Percentiles rank a stretch among this genome's conserved stretches.
Evolutionary conservation across 140 eudicot species (phyloP).

Genomic region (Artemisia princeps): DNA sequence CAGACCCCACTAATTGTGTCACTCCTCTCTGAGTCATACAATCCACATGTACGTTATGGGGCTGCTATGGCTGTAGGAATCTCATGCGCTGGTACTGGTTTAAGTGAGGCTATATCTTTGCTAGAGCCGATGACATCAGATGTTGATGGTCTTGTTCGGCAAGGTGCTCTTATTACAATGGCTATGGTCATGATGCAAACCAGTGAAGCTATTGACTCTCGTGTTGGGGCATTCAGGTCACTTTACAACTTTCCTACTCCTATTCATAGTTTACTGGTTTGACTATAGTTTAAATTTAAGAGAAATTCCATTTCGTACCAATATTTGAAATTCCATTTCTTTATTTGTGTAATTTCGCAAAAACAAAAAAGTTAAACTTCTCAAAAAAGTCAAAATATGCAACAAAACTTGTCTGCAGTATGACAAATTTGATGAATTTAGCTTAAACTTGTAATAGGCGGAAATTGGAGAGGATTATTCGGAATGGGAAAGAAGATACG

Average conservation of each 20-base stretch:
- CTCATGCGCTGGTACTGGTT: constrained; percentile 94
- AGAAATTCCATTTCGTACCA: no score
- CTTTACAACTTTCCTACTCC: not conserved
- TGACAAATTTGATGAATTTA: not conserved
- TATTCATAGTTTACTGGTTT: not conserved
- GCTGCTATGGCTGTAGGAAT: constrained; percentile 97
- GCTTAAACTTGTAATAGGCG: constrained; percentile 33
- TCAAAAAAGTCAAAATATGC: no score
- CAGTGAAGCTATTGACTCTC: constrained; percentile 89
- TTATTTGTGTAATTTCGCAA: no score
- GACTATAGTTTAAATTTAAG: no score
- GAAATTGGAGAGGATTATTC: constrained; percentile 77
- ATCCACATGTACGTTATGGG: constrained; percentile 96
- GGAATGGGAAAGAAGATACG: constrained; percentile 84
- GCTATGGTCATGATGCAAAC: constrained; percentile 98
- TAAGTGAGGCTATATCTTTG: constrained; percentile 92
- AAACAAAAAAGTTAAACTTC: no score
- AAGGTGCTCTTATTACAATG: constrained; percentile 97
- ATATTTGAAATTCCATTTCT: no score
- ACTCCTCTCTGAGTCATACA: constrained; percentile 83
- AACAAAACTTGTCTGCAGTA: not conserved
- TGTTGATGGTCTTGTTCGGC: constrained; percentile 91
- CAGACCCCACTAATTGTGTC: constrained; percentile 91
- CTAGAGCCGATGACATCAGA: constrained; percentile 90
- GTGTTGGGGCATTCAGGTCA: constrained; percentile 88